Percentiles rank a stretch among this genome's conserved stretches.
Evolutionary conservation across 176 grass and related monocot species (phyloP).

Genomic region (Carex kokanica): DNA sequence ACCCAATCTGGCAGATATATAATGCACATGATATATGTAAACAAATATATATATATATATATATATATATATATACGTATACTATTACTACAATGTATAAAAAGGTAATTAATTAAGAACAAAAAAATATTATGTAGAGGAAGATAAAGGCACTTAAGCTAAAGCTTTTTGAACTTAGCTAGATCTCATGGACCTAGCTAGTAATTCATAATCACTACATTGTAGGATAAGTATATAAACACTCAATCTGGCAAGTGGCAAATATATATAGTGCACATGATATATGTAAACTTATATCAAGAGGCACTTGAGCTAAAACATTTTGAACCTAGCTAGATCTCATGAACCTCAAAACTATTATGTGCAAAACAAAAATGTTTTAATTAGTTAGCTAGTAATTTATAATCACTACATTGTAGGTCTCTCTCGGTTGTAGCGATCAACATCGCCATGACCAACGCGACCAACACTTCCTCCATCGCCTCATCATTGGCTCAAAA

Average conservation of each 20-base stretch:
- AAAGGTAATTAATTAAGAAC: not conserved
- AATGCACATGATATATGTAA: not conserved
- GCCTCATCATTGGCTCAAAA: slow-evolving; percentile 37
- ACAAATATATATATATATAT: not conserved
- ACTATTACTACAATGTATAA: not conserved
- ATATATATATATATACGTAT: not conserved
- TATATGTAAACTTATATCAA: no score
- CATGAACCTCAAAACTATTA: not conserved
- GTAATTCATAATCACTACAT: no score
- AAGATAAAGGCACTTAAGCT: not conserved
- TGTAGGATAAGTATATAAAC: no score
- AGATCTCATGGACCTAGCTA: not conserved
- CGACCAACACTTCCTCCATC: slow-evolving; percentile 40
- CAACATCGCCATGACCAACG: slow-evolving; percentile 47
- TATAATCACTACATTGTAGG: not conserved
- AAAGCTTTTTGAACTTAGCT: not conserved
- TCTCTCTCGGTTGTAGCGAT: slow-evolving; percentile 67
- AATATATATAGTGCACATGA: no score
- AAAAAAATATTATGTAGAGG: not conserved
- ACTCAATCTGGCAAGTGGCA: no score
- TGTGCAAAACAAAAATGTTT: not conserved
- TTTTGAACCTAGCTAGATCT: not conserved
- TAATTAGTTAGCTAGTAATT: not conserved
- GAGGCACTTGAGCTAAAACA: not conserved
- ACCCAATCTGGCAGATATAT: not conserved